These are phyloP conservation scores for Pleurostoma richardsiae DNA, from an alignment of 2,329 filamentous ascomycete genomes.

Conservation along the genomic window DNA sequence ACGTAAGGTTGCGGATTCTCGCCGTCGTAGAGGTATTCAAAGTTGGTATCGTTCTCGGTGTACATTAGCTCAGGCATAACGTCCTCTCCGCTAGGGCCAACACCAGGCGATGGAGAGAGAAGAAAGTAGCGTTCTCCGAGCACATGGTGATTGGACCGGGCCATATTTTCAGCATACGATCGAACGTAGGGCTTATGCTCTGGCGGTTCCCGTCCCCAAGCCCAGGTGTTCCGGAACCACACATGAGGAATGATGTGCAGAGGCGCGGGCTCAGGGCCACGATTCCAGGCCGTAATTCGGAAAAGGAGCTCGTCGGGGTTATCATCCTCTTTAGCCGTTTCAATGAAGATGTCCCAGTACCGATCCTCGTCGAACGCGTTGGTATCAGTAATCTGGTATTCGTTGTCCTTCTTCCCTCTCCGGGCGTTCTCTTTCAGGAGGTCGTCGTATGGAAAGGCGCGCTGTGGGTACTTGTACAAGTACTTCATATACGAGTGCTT, in stretches of 20 bases:
- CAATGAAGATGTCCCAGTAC: conserved; percentile 97
- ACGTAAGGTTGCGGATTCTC: conserved; percentile 80
- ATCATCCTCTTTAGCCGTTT: conserved; percentile 90
- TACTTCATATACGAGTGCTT: conserved; percentile 99
- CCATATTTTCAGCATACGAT: conserved; percentile 59
- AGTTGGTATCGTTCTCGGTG: conserved; percentile 95
- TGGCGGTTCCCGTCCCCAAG: conserved; percentile 76
- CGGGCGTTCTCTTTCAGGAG: conserved; percentile 78
- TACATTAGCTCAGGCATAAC: conserved; percentile 82
- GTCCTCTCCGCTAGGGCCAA: conserved; percentile 73
- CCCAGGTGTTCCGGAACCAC: conserved; percentile 97
- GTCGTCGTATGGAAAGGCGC: conserved; percentile 86
- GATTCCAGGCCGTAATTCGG: conserved; percentile 93
- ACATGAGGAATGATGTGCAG: conserved; percentile 92
- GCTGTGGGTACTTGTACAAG: conserved; percentile 95
- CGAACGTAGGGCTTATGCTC: conserved; percentile 78
- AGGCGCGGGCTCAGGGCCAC: conserved; percentile 83
- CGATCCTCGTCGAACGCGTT: conserved; percentile 81
- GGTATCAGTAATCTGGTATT: conserved; percentile 91
- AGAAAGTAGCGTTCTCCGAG: conserved; percentile 80
- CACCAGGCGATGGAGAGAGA: conserved; percentile 84
- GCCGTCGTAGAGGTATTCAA: conserved; percentile 67
- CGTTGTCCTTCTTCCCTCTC: conserved; percentile 69
- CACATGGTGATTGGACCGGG: conserved; percentile 72
- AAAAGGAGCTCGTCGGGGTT: conserved; percentile 89